Percentiles rank a stretch among this genome's conserved stretches.
phyloP scores from a whole-genome alignment of 192 early-diverging fungal species.

The Backusella sp. region DNA sequence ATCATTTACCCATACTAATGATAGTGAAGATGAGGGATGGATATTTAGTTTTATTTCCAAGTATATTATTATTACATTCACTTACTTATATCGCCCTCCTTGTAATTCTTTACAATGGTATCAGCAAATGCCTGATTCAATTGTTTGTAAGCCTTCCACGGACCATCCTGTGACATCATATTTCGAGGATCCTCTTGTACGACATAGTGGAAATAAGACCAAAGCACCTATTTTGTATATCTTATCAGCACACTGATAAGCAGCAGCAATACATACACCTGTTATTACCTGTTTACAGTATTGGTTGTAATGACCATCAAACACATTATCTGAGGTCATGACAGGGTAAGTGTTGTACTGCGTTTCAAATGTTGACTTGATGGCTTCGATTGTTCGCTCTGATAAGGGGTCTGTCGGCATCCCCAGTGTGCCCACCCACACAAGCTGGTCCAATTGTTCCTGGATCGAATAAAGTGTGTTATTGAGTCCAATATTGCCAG shows the following conservation, averaged over 20 bases:
- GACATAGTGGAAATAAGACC: conserved; percentile 97
- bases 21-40: conserved; percentile 15
- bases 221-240: conserved; percentile 67
- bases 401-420: conserved; percentile 69
- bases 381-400: conserved; percentile 55
- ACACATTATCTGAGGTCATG: conserved; percentile 73
- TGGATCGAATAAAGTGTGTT: conserved; percentile 81
- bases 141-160: conserved; percentile 82
- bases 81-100: conserved; percentile 82
- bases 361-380: conserved; percentile 57
- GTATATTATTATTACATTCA: neutral
- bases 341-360: conserved; percentile 77
- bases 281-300: conserved; percentile 89
- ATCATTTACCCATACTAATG: conserved; percentile 92
- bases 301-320: conserved; percentile 47
- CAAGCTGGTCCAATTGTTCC: conserved; percentile 52
- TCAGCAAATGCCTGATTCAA: conserved; percentile 89
- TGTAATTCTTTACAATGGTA: conserved; percentile 72
- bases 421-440: conserved; percentile 72
- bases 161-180: conserved; percentile 70
- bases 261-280: neutral
- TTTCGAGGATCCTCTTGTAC: conserved; percentile 85
- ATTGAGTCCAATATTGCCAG: conserved; percentile 93
- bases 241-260: neutral
- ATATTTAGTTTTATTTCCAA: too few relatives aligned